phyloP scores from a whole-genome alignment of 768 basidiomycete genomes.

The Paxillus ammoniavirescens region DNA sequence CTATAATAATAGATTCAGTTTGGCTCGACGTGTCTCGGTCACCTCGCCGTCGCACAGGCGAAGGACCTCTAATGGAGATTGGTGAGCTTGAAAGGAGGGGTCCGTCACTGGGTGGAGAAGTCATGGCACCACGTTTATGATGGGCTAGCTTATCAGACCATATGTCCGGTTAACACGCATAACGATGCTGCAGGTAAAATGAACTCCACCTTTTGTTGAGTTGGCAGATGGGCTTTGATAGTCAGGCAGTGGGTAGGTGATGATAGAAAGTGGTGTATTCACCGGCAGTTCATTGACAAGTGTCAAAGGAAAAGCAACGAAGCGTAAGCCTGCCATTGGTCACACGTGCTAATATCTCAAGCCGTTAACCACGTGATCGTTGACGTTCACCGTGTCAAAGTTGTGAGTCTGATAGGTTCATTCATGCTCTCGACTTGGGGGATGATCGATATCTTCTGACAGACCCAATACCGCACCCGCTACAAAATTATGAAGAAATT shows the following conservation, averaged over 20 bases:
- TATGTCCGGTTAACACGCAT: background rate
- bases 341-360: too few relatives aligned
- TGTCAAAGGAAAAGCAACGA: background rate
- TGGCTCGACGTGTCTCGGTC: slow-evolving; percentile 35
- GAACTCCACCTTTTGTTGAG: slow-evolving; percentile 14
- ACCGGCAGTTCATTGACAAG: slow-evolving; percentile 3
- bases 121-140: slow-evolving; percentile 29
- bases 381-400: too few relatives aligned
- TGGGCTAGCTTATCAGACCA: slow-evolving; percentile 1
- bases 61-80: slow-evolving; percentile 37
- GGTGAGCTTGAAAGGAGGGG: slow-evolving; percentile 40
- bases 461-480: too few relatives aligned
- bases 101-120: slow-evolving; percentile 37
- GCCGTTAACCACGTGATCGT: too few relatives aligned
- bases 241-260: background rate
- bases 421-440: too few relatives aligned
- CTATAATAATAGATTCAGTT: slow-evolving; percentile 40
- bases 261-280: background rate
- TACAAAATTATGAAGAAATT: too few relatives aligned
- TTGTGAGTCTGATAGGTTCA: too few relatives aligned
- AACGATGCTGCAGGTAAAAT: background rate
- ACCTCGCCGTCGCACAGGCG: slow-evolving; percentile 39
- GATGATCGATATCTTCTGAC: too few relatives aligned
- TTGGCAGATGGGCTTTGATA: background rate
- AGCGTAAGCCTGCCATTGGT: background rate